Percentiles rank a stretch among this genome's conserved stretches.
These are phyloP conservation scores for Leccinum subtestaceum DNA, from an alignment of 768 basidiomycete genomes.

Conservation along the genomic window DNA sequence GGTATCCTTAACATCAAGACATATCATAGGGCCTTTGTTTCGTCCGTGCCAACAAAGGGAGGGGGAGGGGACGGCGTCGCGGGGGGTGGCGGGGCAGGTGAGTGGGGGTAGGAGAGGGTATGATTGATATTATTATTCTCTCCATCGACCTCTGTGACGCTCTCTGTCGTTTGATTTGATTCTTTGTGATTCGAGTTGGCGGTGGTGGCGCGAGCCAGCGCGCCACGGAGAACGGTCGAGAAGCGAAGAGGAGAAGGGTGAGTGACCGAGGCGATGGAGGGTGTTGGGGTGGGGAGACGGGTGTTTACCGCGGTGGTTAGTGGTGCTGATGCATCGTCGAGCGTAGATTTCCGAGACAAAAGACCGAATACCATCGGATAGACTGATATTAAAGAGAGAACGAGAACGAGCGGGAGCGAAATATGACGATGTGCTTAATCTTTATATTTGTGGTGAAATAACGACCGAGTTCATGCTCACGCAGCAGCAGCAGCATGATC, in stretches of 20 bases:
- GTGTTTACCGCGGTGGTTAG: not conserved
- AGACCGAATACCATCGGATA: no score
- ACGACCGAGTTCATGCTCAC: no score
- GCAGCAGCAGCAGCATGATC: no score
- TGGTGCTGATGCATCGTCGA: no score
- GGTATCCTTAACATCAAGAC: conserved; percentile 59
- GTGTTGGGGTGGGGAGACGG: conserved; percentile 54
- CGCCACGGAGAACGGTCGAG: conserved; percentile 13
- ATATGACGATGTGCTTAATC: not conserved
- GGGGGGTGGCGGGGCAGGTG: conserved; percentile 22
- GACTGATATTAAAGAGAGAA: no score
- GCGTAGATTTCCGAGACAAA: no score
- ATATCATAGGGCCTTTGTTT: conserved; percentile 41
- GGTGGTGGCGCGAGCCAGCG: conserved; percentile 20
- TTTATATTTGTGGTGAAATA: no score
- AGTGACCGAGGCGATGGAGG: conserved; percentile 40
- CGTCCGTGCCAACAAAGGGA: conserved; percentile 33
- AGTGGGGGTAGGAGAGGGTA: not conserved
- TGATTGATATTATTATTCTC: not conserved
- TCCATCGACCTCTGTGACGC: conserved; percentile 2
- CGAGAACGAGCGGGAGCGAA: no score
- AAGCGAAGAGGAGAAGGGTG: conserved; percentile 24
- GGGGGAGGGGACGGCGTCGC: conserved; percentile 36
- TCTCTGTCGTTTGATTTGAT: conserved; percentile 11
- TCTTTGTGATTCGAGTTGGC: conserved; percentile 16